Evolutionary conservation across 176 grass and related monocot species (phyloP).

Genomic region (Zoysia pacifica): DNA sequence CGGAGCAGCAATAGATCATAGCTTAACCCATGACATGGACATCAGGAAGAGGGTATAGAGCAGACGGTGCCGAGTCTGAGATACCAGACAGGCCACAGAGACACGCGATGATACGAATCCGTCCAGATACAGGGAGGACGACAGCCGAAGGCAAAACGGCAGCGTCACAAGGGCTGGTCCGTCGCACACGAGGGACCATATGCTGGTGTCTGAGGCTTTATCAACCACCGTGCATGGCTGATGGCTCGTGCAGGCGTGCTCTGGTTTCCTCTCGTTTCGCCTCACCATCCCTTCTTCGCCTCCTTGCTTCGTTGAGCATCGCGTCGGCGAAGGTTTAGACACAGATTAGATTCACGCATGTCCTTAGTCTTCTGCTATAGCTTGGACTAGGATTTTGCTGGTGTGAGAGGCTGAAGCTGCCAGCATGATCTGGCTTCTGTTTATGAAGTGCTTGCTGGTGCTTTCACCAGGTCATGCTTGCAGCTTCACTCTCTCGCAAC

Average conservation of each 20-base stretch:
- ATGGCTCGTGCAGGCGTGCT: conserved; percentile 22
- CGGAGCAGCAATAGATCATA: neutral
- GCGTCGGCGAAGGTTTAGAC: neutral
- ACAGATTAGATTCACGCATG: neutral
- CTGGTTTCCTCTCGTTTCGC: conserved; percentile 33
- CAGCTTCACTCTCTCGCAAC: conserved; percentile 61
- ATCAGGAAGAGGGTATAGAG: neutral
- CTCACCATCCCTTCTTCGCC: neutral
- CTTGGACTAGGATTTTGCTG: conserved; percentile 22
- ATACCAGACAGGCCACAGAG: conserved; percentile 10
- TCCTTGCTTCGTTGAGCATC: neutral
- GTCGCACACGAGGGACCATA: conserved; percentile 24
- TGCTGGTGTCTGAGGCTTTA: neutral
- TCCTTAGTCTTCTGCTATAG: no score
- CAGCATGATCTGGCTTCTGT: conserved; percentile 62
- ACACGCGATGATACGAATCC: conserved; percentile 9
- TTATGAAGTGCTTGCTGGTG: neutral
- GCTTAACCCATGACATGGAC: neutral
- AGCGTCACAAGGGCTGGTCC: conserved; percentile 16
- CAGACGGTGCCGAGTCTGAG: neutral
- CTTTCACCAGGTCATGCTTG: conserved; percentile 53
- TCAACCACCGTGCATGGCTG: conserved; percentile 33
- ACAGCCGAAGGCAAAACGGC: conserved; percentile 22
- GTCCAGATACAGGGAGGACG: conserved; percentile 6
- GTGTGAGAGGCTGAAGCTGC: conserved; percentile 70